A percentile compares a stretch with the other conserved stretches of the same genome.
These are phyloP conservation scores for Phytophthora sp. DNA, from an alignment of 352 stramenopile genomes.

Conservation along the genomic window DNA sequence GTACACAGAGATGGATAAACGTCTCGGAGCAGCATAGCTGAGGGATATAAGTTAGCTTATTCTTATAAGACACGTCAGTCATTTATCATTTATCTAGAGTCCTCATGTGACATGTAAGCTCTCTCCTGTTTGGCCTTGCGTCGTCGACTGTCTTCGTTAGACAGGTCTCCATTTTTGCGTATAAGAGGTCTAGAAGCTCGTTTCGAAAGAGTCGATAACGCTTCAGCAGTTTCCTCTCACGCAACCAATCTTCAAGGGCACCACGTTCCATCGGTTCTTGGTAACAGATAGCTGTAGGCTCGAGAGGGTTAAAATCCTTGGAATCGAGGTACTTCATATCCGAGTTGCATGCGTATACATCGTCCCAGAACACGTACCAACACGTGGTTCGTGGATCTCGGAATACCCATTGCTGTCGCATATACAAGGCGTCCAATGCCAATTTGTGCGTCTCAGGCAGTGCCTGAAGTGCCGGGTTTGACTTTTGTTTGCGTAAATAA, in stretches of 20 bases:
- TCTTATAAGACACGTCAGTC: too few species aligned
- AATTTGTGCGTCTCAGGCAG: background rate
- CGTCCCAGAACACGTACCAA: slow-evolving; percentile 53
- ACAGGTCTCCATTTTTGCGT: background rate
- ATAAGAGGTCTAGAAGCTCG: background rate
- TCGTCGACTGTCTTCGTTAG: too few species aligned
- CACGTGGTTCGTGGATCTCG: slow-evolving; percentile 23
- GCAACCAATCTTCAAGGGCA: slow-evolving; percentile 25
- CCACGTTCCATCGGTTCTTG: slow-evolving; percentile 23
- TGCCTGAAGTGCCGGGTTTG: background rate
- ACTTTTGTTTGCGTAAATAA: background rate
- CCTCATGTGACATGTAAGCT: too few species aligned
- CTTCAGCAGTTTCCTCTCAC: slow-evolving; percentile 2
- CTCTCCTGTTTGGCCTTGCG: too few species aligned
- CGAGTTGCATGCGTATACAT: slow-evolving; percentile 36
- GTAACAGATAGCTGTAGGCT: slow-evolving; percentile 33
- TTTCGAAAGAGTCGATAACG: background rate
- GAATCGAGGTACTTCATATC: slow-evolving; percentile 25
- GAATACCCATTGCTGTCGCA: slow-evolving; percentile 19
- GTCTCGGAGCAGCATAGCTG: too few species aligned
- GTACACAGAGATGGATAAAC: slow-evolving; percentile 17
- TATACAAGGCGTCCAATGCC: slow-evolving; percentile 4
- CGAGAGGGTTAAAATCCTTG: slow-evolving; percentile 18
- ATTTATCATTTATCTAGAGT: too few species aligned
- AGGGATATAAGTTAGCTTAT: too few species aligned